Base-by-base conservation (phyloP, 768 basidiomycete species). In the Pilatotrama ljubarskyi region DNA sequence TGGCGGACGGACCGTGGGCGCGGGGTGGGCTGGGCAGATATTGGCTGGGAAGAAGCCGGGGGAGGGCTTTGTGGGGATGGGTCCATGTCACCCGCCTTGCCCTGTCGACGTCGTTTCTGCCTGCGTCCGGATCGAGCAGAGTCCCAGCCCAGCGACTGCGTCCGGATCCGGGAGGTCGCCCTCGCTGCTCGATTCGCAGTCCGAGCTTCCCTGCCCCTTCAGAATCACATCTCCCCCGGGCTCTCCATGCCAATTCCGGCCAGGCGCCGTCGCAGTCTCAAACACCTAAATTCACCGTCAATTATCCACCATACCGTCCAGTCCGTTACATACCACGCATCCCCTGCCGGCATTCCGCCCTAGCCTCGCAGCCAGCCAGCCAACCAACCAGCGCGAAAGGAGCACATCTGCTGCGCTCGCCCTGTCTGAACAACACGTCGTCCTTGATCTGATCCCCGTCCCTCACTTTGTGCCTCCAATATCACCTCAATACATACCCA, bases 131-230 rank as follows among this genome's bases (percentile, higher is more conserved):
- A 15, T 51, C 32, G 32, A 32, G 10, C 26, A 24, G 41, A 20
- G n/a, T 49, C 38, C 55, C n/a, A 46, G 15, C 22, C 42, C 35
- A 35, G 35, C 32, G 10, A 32, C 20, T 24, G 38, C 38, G 58
- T 26, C 54, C 42, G 18, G 41, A 44, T 42, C 51, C 17, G 26
- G 26, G 43, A 52, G 62, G 43, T 59, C 48, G 48, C 62, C 57
- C 49, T 56, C 64, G 41, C 56, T 58, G 54, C 62, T 58, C 66
- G 62, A 58, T 64, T 64, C 56, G 62, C 60, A 60, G 49, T 53
- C 52, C 49, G 52, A 9, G 43, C 61, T 62, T 62, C 61, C 61
- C 50, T 58, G 61, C 61, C 58, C 46, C 59, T 55, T 43, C 53
- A 61, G 53, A 57, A 26, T 35, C 38, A 40, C 38, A 20, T 18